Conservation (phyloP, 257 asterid species). For the Cinchona pubescens region DNA sequence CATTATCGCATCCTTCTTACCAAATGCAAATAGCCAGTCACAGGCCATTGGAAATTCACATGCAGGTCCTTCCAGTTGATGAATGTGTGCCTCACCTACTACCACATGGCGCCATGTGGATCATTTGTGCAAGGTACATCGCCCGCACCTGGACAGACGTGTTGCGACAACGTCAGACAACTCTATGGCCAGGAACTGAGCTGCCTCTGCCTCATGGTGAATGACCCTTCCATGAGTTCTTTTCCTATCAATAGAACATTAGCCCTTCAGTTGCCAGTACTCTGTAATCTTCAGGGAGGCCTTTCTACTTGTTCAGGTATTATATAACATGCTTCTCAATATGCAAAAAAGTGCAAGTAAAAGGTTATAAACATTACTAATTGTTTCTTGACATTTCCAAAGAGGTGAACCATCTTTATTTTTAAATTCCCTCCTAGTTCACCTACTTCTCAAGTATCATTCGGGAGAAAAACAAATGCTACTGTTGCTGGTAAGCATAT, state of each 20-base stretch:
- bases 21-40: conserved; percentile 19
- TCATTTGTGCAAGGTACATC: conserved; percentile 58
- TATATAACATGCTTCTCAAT: background rate
- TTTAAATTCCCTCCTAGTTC: conserved; percentile 38
- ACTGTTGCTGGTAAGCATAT: conserved; percentile 41
- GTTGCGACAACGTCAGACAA: conserved; percentile 49
- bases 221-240: conserved; percentile 34
- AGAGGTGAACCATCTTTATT: too few relatives aligned
- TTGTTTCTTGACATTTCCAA: background rate
- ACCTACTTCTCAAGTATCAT: conserved; percentile 50
- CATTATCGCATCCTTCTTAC: conserved; percentile 10
- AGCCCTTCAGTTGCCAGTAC: conserved; percentile 63
- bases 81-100: conserved; percentile 49
- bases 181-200: conserved; percentile 35
- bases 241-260: conserved; percentile 55
- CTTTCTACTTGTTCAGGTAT: conserved; percentile 52
- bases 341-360: background rate
- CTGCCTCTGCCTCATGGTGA: conserved; percentile 57
- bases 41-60: conserved; percentile 26
- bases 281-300: conserved; percentile 42
- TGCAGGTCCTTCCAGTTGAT: conserved; percentile 21
- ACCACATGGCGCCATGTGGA: conserved; percentile 46
- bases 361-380: background rate
- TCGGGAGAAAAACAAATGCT: conserved; percentile 42
- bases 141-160: conserved; percentile 39